phyloP scores from a whole-genome alignment of 2,329 filamentous ascomycete genomes.

The Daldinia sp. region DNA sequence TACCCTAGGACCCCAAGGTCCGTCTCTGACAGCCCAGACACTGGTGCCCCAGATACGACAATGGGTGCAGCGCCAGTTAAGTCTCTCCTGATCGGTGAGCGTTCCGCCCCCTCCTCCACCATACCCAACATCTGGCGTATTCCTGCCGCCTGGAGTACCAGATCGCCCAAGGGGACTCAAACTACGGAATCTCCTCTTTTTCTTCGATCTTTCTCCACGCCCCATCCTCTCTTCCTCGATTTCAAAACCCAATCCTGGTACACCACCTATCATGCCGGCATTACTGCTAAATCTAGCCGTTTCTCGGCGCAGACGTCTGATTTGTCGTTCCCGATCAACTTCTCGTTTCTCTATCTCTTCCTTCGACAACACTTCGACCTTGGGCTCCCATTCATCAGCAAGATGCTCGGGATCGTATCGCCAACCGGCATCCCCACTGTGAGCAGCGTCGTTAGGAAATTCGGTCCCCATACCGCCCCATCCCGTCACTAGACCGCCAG shows the following conservation, averaged over 20 bases:
- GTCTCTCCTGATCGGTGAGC: conserved; percentile 79
- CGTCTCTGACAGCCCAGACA: conserved; percentile 95
- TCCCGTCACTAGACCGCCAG: conserved; percentile 82
- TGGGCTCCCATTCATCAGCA: conserved; percentile 84
- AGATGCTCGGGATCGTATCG: conserved; percentile 92
- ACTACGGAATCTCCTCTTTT: conserved; percentile 91
- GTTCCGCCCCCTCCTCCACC: conserved; percentile 73
- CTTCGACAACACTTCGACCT: conserved; percentile 82
- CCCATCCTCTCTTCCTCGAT: conserved; percentile 85
- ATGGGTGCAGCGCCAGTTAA: conserved; percentile 86
- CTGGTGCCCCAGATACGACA: conserved; percentile 88
- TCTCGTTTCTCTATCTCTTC: conserved; percentile 98
- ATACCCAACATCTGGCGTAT: conserved; percentile 82
- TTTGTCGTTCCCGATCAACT: conserved; percentile 90
- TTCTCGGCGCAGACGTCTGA: conserved; percentile 84
- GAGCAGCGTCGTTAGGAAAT: conserved; percentile 87
- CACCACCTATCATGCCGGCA: conserved; percentile 79
- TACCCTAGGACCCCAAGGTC: conserved; percentile 83
- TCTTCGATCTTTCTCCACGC: conserved; percentile 90
- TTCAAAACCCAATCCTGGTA: conserved; percentile 67
- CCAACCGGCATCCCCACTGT: conserved; percentile 88
- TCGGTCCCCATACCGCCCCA: conserved; percentile 73
- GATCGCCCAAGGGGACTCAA: conserved; percentile 79
- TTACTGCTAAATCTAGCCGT: conserved; percentile 92
- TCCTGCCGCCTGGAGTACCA: conserved; percentile 73